These are phyloP conservation scores for Metschnikowia sp. DNA, from an alignment of 805 yeast species.

Conservation along the genomic window DNA sequence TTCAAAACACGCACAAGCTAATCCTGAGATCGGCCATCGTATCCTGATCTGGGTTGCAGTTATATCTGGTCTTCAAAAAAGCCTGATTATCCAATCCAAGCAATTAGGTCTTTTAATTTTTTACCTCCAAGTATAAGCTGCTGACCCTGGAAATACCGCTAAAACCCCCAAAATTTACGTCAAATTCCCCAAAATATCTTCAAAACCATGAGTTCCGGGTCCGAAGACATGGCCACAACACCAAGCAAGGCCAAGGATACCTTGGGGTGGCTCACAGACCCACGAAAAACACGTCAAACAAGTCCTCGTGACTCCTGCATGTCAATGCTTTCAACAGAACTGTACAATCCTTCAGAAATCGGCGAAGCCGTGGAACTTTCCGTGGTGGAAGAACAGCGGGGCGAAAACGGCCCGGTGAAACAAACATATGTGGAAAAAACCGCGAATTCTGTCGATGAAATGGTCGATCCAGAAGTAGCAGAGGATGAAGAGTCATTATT, in stretches of 20 bases:
- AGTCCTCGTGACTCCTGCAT: conserved; percentile 6
- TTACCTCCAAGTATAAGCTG: no score
- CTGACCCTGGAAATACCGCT: no score
- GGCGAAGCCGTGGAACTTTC: conserved; percentile 20
- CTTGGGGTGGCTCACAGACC: conserved; percentile 2
- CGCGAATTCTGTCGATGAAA: neutral
- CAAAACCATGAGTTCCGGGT: conserved; percentile 1
- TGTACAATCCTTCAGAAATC: conserved; percentile 21
- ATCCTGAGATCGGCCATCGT: neutral
- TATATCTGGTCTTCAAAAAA: no score
- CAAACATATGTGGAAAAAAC: conserved; percentile 10
- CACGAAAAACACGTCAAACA: neutral
- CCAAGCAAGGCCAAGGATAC: neutral
- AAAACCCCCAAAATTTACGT: no score
- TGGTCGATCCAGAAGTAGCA: neutral
- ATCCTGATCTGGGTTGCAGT: neutral
- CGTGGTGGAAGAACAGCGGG: conserved; percentile 9
- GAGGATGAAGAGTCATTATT: conserved; percentile 15
- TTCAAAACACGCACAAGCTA: neutral
- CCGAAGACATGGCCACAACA: neutral
- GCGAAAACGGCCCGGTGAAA: conserved; percentile 9
- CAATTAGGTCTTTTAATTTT: no score
- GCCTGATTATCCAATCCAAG: no score
- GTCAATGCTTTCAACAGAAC: conserved; percentile 10
- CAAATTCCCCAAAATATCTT: no score